phyloP scores from a whole-genome alignment of 768 basidiomycete genomes.

The Tricholoma saponaceum region DNA sequence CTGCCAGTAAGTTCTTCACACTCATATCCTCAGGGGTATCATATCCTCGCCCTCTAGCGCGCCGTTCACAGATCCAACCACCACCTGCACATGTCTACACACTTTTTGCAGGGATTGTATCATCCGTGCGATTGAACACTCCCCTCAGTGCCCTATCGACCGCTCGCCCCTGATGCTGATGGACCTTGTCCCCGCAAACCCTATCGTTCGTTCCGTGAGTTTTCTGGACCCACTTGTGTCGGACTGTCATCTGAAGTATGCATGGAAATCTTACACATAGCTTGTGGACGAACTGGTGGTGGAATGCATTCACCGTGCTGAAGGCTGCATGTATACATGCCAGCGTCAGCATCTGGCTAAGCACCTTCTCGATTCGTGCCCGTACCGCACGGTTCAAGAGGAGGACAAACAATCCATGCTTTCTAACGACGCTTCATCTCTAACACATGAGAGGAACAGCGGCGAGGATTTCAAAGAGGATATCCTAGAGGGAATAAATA shows the following conservation, averaged over 20 bases:
- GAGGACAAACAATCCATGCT: constrained; percentile 34
- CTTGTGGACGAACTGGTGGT: constrained; percentile 81
- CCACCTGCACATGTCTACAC: constrained; percentile 72
- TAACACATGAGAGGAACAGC: background rate
- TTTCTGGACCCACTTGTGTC: background rate
- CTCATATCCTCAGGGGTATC: background rate
- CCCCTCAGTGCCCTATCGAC: constrained; percentile 81
- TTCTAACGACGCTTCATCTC: constrained; percentile 5
- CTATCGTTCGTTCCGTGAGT: constrained; percentile 73
- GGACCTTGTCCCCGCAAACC: constrained; percentile 66
- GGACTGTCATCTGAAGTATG: background rate
- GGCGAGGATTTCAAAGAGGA: constrained; percentile 1
- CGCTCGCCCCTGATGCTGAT: constrained; percentile 56
- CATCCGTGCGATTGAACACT: constrained; percentile 58
- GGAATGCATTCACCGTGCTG: constrained; percentile 56
- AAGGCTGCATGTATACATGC: constrained; percentile 60
- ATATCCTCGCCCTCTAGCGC: constrained; percentile 32
- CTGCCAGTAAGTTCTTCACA: constrained; percentile 46
- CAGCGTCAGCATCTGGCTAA: constrained; percentile 63
- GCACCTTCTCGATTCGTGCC: constrained; percentile 62
- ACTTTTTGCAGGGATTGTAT: constrained; percentile 89
- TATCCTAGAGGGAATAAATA: background rate
- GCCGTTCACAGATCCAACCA: constrained; percentile 75
- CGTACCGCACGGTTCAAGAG: constrained; percentile 43
- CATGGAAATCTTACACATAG: constrained; percentile 29